Evolutionary conservation across 768 basidiomycete species (phyloP).

Genomic region (Phaeotremella skinneri): DNA sequence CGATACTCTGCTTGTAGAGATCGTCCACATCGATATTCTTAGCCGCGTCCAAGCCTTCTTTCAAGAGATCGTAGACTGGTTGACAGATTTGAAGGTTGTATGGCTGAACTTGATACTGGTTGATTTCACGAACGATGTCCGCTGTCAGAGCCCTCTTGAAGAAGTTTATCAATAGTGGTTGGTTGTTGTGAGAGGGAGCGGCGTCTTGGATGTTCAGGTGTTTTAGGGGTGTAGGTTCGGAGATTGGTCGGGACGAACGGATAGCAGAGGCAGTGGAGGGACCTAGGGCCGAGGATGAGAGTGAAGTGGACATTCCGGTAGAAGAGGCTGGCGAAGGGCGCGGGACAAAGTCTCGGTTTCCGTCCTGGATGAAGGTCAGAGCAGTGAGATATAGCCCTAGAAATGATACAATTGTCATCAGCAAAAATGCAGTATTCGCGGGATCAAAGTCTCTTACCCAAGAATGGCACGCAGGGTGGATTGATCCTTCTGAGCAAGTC

Average conservation of each 20-base stretch:
- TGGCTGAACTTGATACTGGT: slow-evolving; percentile 86
- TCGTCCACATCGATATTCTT: slow-evolving; percentile 46
- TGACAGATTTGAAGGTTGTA: slow-evolving; percentile 77
- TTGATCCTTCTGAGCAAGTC: slow-evolving; percentile 74
- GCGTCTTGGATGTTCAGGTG: slow-evolving; percentile 54
- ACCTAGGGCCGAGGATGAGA: slow-evolving; percentile 10
- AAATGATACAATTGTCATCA: not conserved
- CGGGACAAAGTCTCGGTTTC: slow-evolving; percentile 74
- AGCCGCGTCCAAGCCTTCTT: slow-evolving; percentile 70
- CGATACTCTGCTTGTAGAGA: slow-evolving; percentile 75
- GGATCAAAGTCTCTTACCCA: slow-evolving; percentile 62
- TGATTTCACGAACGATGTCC: slow-evolving; percentile 95
- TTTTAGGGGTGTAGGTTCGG: not conserved
- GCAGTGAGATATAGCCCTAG: slow-evolving; percentile 92
- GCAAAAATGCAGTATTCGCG: not conserved
- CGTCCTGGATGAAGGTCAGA: slow-evolving; percentile 97
- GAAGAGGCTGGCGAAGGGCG: slow-evolving; percentile 12
- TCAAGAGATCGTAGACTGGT: slow-evolving; percentile 69
- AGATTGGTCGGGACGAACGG: not conserved
- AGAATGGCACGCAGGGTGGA: slow-evolving; percentile 94
- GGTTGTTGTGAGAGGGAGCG: slow-evolving; percentile 51
- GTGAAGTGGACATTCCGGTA: slow-evolving; percentile 21
- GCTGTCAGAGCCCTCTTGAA: slow-evolving; percentile 90
- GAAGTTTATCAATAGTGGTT: slow-evolving; percentile 83
- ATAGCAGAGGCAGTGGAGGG: not conserved